Evolutionary conservation across 2,329 filamentous ascomycete species (phyloP).

Genomic region (Fusarium udum): DNA sequence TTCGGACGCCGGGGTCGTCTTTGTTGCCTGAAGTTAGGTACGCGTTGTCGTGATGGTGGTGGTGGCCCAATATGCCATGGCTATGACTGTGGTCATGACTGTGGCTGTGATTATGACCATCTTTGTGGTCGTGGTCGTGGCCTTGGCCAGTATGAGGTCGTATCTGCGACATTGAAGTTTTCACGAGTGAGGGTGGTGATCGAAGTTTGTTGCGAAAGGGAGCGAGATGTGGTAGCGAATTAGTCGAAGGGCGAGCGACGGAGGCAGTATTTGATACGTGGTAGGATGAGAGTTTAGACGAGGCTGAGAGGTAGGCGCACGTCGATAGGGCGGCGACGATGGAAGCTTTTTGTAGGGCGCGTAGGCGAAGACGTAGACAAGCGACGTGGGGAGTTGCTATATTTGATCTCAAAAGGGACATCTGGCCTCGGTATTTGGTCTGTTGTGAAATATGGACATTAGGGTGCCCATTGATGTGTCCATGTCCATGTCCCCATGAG

Average conservation of each 20-base stretch:
- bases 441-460: conserved; percentile 36
- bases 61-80: conserved; percentile 54
- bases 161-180: conserved; percentile 47
- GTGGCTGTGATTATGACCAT: conserved; percentile 39
- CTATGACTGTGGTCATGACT: conserved; percentile 37
- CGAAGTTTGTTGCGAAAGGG: conserved; percentile 35
- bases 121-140: conserved; percentile 28
- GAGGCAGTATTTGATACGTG: conserved; percentile 33
- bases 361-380: conserved; percentile 35
- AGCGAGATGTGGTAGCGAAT: conserved; percentile 37
- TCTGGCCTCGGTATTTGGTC: conserved; percentile 36
- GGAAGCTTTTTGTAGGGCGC: conserved; percentile 36
- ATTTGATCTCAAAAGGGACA: conserved; percentile 38
- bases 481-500: conserved; percentile 36
- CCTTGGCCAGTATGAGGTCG: conserved; percentile 44
- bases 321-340: conserved; percentile 40
- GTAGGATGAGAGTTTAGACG: conserved; percentile 30
- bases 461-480: conserved; percentile 11
- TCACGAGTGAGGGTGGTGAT: conserved; percentile 37
- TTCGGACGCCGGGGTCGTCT: conserved; percentile 72
- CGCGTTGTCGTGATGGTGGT: conserved; percentile 90
- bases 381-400: conserved; percentile 29
- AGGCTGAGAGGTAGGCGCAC: conserved; percentile 38
- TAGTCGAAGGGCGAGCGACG: conserved; percentile 22
- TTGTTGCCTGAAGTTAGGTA: conserved; percentile 91